Base-by-base conservation (phyloP, 495 filamentous ascomycete species). In the Penicillium dipodomyicola region DNA sequence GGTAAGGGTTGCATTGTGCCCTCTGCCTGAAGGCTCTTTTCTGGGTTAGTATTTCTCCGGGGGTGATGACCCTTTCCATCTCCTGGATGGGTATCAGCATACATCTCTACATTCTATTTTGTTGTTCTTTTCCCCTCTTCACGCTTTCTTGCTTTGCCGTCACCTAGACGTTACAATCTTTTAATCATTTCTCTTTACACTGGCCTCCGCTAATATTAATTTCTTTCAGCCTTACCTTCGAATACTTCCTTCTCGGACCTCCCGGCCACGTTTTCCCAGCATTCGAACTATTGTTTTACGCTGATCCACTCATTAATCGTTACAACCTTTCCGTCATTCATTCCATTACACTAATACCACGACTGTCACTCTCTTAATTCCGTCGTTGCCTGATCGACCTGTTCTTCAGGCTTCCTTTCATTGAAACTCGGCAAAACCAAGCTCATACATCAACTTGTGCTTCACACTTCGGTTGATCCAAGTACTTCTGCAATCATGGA, bases 1-100 rank as follows among this genome's bases (percentile, higher is more conserved):
- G 78, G 84, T 87, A 87, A 87, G 84, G 80, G 77, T 82, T 77
- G 72, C 71, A 74, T 69, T 60, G 71, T 75, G 68, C 73, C 73
- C 73, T 76, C 72, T 76, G 65, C 72, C 72, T 64, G 70, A 78
- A 75, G 73, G 73, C 71, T 67, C 63, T 67, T 67, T 68, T 70
- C 76, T 77, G 72, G 72, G 73, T 79, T 67, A 74, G 74, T 79
- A 73, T 39, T 67, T 66, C 64, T 67, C 58, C 54, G 60, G 58
- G 59, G 68, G 56, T 33, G 25, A 54, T 61, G 22, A 56, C 55
- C 58, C 57, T 69, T 56, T 46, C 7, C 22, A 63, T 62, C 54
- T 55, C 40, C 50, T 69, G 57, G 59, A 59, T 65, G 58, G 58
- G 57, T 67, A 63, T 65, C 63, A 54, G 62, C 22, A 20, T 32